Evolutionary conservation across 176 grass and related monocot genomes (phyloP), one percentile per base, ranked within the genome.

Genomic region (Aechmea fasciata): DNA sequence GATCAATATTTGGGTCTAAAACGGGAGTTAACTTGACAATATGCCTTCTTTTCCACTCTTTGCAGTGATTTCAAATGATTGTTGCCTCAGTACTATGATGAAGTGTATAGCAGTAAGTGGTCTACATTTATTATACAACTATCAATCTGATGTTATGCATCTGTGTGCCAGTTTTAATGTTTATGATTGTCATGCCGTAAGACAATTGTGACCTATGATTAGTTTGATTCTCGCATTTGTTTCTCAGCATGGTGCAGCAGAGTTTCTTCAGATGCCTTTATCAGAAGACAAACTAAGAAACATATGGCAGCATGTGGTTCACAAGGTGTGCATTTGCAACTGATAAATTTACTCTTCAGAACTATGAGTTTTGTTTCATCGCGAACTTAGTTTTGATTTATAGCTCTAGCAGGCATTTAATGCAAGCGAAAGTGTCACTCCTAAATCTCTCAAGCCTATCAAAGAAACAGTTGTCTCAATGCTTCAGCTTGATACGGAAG

Each of bases 281-380:
- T 85, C 77, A 11, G 77, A 80, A 76, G 83, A 85, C 13, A 85
- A 85, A 68, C 69, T 85, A 12, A 66, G 72, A 48, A 85, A 79
- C 29, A 76, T 85, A 71, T 85, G 83, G 83, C 83, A 85, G 41
- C 83, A 85, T 79, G 83, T 80, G 15, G 72, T 85, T 76, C 77
- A 85, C 72, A 85, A 85, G 77, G 83, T 85, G 83, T 85, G 66
- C 10, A 49, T 66, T 75, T 75, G 50, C 18, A 77, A 69, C 19
- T 61, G 25, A 54, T 48, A n/a, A 48, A 61, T 9, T 61, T 55
- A 18, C 1, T 47, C 51, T 15, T 48, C 6, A 15, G n/a, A 69
- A 26, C 20, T 65, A 33, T 22, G 2, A 68, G 47, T 26, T 41
- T 41, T 74, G 49, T 20, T 61, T 55, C 12, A 48, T 52, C 18